These are phyloP conservation scores for Closterium sp. DNA, from an alignment of 139 green algal genomes.

Conservation along the genomic window DNA sequence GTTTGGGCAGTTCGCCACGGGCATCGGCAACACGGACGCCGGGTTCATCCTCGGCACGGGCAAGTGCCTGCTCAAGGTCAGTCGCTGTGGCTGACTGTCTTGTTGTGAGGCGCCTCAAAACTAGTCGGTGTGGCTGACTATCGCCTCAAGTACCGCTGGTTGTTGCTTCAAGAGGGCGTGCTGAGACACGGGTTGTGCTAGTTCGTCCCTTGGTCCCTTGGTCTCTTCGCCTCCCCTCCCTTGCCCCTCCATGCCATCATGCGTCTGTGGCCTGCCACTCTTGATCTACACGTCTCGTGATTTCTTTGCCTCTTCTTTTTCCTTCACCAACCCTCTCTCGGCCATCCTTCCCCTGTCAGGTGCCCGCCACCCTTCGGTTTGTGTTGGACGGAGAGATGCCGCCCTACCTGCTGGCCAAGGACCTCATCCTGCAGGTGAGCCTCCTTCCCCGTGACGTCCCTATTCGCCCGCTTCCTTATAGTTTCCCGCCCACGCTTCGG, in stretches of 20 bases:
- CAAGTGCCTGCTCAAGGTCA: constrained; percentile 96
- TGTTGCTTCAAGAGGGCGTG: too few species aligned
- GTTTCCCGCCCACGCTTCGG: constrained; percentile 33
- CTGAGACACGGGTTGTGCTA: too few species aligned
- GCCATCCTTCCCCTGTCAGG: constrained; percentile 49
- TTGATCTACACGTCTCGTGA: not conserved
- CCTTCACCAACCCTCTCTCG: not conserved
- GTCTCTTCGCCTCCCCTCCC: not conserved
- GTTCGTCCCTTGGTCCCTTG: too few species aligned
- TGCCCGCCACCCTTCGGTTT: constrained; percentile 91
- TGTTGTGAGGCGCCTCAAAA: too few species aligned
- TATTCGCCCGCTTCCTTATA: not conserved
- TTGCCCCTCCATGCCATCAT: not conserved
- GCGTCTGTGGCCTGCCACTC: not conserved
- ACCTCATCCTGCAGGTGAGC: constrained; percentile 76
- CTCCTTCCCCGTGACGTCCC: not conserved
- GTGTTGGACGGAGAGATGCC: constrained; percentile 92
- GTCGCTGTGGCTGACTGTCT: too few species aligned
- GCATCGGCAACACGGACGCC: constrained; percentile 93
- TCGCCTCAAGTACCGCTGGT: too few species aligned
- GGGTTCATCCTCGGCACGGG: constrained; percentile 95
- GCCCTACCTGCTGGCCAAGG: constrained; percentile 84
- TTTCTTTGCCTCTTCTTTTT: not conserved
- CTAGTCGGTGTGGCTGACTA: too few species aligned
- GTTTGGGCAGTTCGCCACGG: constrained; percentile 94